Base-by-base conservation (phyloP, 140 eudicot species). In the Anethum foeniculum region DNA sequence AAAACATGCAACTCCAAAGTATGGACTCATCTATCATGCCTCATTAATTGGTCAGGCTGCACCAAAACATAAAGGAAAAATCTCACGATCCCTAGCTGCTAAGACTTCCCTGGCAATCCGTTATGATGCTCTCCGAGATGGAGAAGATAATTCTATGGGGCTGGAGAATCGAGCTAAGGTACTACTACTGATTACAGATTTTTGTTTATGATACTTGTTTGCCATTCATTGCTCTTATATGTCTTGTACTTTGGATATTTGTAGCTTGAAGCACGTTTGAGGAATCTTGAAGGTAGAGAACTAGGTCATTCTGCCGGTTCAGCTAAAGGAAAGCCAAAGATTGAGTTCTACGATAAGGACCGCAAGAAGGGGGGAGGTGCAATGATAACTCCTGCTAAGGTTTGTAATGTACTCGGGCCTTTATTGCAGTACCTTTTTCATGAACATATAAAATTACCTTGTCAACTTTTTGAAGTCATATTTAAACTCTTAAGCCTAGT, bases 41-140 rank as follows among this genome's bases (percentile, higher is more conserved):
- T 92, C 97, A 65, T 85, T 94, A 64, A 94, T 94, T 38, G 97
- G 98, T 75, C 98, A 94, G 84, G 96, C 98, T 0, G 97, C 98
- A 49, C 91, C 98, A 12, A 94, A 94, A 67, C 90, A 89, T 75
- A 94, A 94, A 84, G 97, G 98, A 12, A 94, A 94, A 30, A 90
- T 94, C 18, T 92, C 98, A 19, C 90, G 98, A 4, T 92, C 98
- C 19, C 94, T 94, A 75, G 98, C 98, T 75, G 93, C 97, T 8
- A 94, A 94, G 88, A 80, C 96, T 43, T 92, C 97, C 5, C 81
- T 94, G 62, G 98, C 98, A 38, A 88, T 94, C 72, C 86, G 97
- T 8, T 90, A 72, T 82, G 98, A 94, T 85, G 98, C 98, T 80
- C 93, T 92, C 81, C 94, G 96, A 6, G 98, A 92, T 32, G 80